Evolutionary conservation across 2,329 filamentous ascomycete genomes (phyloP).

Genomic region (Microdochium bolleyi): DNA sequence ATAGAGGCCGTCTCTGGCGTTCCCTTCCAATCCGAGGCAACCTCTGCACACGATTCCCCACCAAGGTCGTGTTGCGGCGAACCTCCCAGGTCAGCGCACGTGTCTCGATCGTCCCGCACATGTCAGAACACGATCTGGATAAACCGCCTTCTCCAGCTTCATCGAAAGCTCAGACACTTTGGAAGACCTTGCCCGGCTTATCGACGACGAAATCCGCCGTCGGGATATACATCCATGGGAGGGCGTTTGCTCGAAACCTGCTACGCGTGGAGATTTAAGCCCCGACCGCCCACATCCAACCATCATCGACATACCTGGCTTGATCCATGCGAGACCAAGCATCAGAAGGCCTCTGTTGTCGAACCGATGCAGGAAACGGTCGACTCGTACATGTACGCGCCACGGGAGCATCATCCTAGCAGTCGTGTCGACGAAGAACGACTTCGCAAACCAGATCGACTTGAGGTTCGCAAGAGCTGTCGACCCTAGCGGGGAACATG

Average conservation of each 20-base stretch:
- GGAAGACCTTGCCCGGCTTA: neutral
- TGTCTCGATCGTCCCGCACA: neutral
- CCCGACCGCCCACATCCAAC: neutral
- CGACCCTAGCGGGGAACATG: neutral
- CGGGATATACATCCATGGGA: neutral
- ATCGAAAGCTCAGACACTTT: neutral
- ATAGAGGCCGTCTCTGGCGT: neutral
- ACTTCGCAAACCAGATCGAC: neutral
- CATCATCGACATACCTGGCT: neutral
- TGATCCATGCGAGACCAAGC: neutral
- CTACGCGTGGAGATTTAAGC: too few species aligned
- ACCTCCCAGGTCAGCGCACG: neutral
- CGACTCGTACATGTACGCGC: too few species aligned
- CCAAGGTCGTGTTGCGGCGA: neutral
- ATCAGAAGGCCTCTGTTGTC: neutral
- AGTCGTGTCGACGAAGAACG: too few species aligned
- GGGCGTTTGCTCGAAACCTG: too few species aligned
- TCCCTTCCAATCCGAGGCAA: too few species aligned
- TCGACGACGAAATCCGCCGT: neutral
- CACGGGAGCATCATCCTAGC: too few species aligned
- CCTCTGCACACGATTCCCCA: neutral
- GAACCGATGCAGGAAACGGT: neutral
- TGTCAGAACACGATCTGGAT: neutral
- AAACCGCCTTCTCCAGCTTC: neutral
- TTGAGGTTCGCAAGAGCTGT: neutral